Conservation (phyloP, 2,329 filamentous ascomycete genomes). For the Calycina marina region DNA sequence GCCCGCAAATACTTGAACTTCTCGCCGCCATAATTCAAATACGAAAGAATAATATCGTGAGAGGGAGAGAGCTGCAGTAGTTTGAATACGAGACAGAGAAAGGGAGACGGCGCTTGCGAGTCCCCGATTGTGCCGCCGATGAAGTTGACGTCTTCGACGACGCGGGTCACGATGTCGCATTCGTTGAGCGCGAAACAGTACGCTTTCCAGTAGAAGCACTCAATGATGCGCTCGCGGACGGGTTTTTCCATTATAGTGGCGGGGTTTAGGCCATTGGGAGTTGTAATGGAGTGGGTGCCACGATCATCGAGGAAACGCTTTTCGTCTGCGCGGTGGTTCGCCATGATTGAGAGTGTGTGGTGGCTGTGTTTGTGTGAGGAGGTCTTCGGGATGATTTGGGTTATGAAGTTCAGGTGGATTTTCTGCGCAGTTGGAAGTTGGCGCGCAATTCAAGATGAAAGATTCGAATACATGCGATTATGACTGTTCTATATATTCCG, state of each 20-base stretch:
- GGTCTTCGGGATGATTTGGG: too few species aligned
- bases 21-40: constrained; percentile 61
- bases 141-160: constrained; percentile 65
- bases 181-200: constrained; percentile 94
- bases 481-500: too few species aligned
- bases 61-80: constrained; percentile 75
- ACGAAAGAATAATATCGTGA: constrained; percentile 65
- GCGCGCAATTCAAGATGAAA: too few species aligned
- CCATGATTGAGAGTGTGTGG: constrained; percentile 15
- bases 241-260: constrained; percentile 94
- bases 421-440: too few species aligned
- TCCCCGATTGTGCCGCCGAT: constrained; percentile 80
- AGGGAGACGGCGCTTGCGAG: constrained; percentile 76
- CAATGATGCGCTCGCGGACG: constrained; percentile 86
- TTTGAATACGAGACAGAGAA: constrained; percentile 90
- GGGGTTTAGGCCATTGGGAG: constrained; percentile 80
- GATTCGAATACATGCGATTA: too few species aligned
- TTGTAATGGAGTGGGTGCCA: constrained; percentile 59
- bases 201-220: constrained; percentile 97
- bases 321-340: constrained; percentile 63
- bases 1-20: constrained; percentile 79
- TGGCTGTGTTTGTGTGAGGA: too few species aligned
- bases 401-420: too few species aligned
- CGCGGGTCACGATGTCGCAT: constrained; percentile 71
- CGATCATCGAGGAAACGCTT: constrained; percentile 77